phyloP scores from a whole-genome alignment of 2,329 filamentous ascomycete genomes.

The Pestalotiopsis sp. region DNA sequence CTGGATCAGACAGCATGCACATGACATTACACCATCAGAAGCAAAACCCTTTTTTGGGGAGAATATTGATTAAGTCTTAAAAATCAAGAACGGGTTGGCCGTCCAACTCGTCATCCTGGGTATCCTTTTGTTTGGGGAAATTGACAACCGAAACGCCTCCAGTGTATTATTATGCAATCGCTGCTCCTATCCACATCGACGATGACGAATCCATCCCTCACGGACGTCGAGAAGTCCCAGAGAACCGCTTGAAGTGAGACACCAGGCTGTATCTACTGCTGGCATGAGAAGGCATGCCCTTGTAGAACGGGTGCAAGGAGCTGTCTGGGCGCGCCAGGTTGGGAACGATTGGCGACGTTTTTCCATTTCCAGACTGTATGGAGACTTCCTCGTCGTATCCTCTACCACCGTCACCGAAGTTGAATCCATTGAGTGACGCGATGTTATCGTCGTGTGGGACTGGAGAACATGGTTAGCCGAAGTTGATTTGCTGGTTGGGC shows the following conservation, averaged over 20 bases:
- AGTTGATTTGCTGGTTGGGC: too few species aligned
- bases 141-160: constrained; percentile 8
- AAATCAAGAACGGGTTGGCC: not conserved
- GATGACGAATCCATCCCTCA: not conserved
- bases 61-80: not conserved
- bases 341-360: constrained; percentile 54
- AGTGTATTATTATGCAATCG: not conserved
- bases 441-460: too few species aligned
- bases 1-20: too few species aligned
- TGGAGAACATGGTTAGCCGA: too few species aligned
- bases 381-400: not conserved
- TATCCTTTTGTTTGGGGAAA: constrained; percentile 1
- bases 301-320: constrained; percentile 55
- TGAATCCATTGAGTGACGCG: too few species aligned
- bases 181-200: not conserved
- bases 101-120: not conserved
- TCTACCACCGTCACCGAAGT: constrained; percentile 29
- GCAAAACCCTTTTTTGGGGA: not conserved
- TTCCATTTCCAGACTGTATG: too few species aligned
- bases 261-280: constrained; percentile 38
- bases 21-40: not conserved
- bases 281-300: constrained; percentile 25
- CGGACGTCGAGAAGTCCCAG: not conserved
- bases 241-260: not conserved
- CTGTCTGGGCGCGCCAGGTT: constrained; percentile 56